Evolutionary conservation across 2,329 filamentous ascomycete genomes (phyloP).

Genomic region (Lachnum nothofagi): DNA sequence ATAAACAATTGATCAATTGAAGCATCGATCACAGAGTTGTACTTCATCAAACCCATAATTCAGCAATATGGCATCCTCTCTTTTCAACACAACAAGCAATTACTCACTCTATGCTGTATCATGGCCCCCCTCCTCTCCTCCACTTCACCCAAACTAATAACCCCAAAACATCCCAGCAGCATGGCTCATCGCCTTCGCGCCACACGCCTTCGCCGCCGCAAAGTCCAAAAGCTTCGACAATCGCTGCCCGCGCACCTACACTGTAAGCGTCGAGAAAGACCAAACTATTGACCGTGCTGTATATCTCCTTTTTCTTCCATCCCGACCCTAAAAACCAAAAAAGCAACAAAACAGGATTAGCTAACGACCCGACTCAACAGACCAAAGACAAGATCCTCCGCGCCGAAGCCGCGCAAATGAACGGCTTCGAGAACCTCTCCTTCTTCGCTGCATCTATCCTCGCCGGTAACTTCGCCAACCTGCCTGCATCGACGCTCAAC

Average conservation of each 20-base stretch:
- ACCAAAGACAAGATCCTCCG: conserved; percentile 34
- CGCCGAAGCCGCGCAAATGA: conserved; percentile 35
- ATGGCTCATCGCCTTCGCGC: conserved; percentile 33
- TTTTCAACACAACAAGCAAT: conserved; percentile 11
- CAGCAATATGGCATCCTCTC: no score
- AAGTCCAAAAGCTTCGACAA: conserved; percentile 28
- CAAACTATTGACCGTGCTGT: conserved; percentile 30
- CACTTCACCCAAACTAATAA: not conserved
- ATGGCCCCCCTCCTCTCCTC: not conserved
- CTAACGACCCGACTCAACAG: no score
- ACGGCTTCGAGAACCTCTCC: conserved; percentile 38
- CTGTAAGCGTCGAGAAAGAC: conserved; percentile 24
- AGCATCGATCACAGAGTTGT: no score
- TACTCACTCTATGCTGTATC: conserved; percentile 16
- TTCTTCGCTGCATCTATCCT: conserved; percentile 37
- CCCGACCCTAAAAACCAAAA: conserved; percentile 1
- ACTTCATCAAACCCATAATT: no score
- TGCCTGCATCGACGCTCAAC: conserved; percentile 24
- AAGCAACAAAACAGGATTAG: no score
- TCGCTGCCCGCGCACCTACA: conserved; percentile 30
- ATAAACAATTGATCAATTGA: no score
- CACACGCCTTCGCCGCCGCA: conserved; percentile 32
- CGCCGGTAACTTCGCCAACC: conserved; percentile 34
- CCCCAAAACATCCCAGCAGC: conserved; percentile 23
- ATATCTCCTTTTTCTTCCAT: conserved; percentile 1